These are phyloP conservation scores for Trichoderma erinaceum DNA, from an alignment of 495 filamentous ascomycete genomes.

Conservation along the genomic window DNA sequence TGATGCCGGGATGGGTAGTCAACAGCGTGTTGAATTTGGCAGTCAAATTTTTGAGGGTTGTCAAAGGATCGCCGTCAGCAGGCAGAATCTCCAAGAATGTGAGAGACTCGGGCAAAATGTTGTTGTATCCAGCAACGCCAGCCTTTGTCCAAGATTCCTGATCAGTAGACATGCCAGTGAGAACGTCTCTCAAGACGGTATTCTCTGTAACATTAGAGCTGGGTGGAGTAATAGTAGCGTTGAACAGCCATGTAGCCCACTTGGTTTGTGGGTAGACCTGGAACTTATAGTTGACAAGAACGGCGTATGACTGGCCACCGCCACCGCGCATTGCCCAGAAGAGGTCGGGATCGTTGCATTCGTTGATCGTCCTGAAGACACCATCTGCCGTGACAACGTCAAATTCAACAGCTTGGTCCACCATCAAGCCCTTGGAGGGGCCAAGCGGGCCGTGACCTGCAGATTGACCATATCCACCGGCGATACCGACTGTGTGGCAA, in stretches of 20 bases:
- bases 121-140: background rate
- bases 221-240: slow-evolving; percentile 23
- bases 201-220: background rate
- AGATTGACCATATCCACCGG: slow-evolving; percentile 41
- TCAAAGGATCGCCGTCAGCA: background rate
- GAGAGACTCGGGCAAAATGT: background rate
- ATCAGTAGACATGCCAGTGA: background rate
- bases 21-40: background rate
- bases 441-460: slow-evolving; percentile 44
- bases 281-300: slow-evolving; percentile 39
- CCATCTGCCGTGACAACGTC: slow-evolving; percentile 46
- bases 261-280: slow-evolving; percentile 31
- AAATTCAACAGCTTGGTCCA: slow-evolving; percentile 42
- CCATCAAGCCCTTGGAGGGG: slow-evolving; percentile 39
- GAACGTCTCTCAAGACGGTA: background rate
- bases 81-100: background rate
- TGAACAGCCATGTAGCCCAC: slow-evolving; percentile 20
- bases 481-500: slow-evolving; percentile 26
- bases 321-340: slow-evolving; percentile 16
- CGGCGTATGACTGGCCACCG: slow-evolving; percentile 39
- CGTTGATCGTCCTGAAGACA: background rate
- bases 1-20: background rate
- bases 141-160: background rate
- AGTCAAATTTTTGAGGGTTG: background rate
- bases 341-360: slow-evolving; percentile 9